These are phyloP conservation scores for Vigna radiata DNA, from an alignment of 306 rosid genomes.

Conservation along the genomic window DNA sequence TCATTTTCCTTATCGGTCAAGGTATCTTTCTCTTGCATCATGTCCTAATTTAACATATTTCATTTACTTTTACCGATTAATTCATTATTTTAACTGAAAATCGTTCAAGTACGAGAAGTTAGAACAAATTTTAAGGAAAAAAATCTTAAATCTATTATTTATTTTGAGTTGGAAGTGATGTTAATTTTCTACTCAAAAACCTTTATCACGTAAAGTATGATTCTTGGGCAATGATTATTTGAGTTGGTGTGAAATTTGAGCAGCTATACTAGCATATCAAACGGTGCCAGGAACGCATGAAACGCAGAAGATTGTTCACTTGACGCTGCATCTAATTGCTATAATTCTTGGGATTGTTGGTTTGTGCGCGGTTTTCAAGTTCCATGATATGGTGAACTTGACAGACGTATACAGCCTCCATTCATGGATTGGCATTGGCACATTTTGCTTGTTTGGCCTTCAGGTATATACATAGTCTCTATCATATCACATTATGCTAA, in stretches of 20 bases:
- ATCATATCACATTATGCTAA: background rate
- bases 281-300: slow-evolving; percentile 40
- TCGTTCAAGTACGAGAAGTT: too few species aligned
- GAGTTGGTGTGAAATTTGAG: slow-evolving; percentile 32
- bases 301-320: slow-evolving; percentile 60
- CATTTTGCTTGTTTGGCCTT: slow-evolving; percentile 68
- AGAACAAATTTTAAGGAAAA: too few species aligned
- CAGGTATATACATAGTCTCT: slow-evolving; percentile 59
- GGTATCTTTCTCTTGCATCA: slow-evolving; percentile 46
- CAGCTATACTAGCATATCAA: slow-evolving; percentile 83
- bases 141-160: too few species aligned
- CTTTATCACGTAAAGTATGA: too few species aligned
- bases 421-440: slow-evolving; percentile 90
- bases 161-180: too few species aligned
- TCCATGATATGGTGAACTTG: slow-evolving; percentile 59
- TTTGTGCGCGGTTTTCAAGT: slow-evolving; percentile 77
- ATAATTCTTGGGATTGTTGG: slow-evolving; percentile 68
- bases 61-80: background rate
- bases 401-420: slow-evolving; percentile 69
- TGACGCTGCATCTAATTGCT: slow-evolving; percentile 66
- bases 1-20: slow-evolving; percentile 77
- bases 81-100: too few species aligned
- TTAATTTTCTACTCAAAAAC: too few species aligned
- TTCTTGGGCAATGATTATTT: background rate
- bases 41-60: background rate